Evolutionary conservation across 2,329 filamentous ascomycete species (phyloP).

Genomic region (Elsinoe ampelina): DNA sequence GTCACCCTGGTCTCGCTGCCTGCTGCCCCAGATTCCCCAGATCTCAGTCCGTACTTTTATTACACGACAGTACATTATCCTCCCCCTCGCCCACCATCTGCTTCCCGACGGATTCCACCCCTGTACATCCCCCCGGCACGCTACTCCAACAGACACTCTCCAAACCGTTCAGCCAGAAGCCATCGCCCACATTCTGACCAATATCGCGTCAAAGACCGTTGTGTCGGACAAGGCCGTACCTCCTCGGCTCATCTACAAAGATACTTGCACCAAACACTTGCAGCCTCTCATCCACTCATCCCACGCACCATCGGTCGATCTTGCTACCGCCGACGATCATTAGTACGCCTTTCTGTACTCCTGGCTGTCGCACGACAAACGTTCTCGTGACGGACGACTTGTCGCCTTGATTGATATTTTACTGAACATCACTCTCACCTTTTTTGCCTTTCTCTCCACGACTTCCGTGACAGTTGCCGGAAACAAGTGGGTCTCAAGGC

Average conservation of each 20-base stretch:
- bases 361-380: slow-evolving; percentile 5
- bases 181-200: slow-evolving; percentile 1
- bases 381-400: slow-evolving; percentile 7
- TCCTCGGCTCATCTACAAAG: slow-evolving; percentile 8
- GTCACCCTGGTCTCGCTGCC: background rate
- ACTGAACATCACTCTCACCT: background rate
- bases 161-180: background rate
- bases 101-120: background rate
- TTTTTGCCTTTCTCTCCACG: background rate
- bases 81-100: background rate
- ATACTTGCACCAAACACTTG: slow-evolving; percentile 2
- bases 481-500: slow-evolving; percentile 3
- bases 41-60: background rate
- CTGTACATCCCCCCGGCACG: background rate
- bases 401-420: slow-evolving; percentile 3
- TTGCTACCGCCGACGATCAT: slow-evolving; percentile 8
- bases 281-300: slow-evolving; percentile 8
- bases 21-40: slow-evolving; percentile 2
- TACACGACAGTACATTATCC: background rate
- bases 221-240: background rate
- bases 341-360: background rate
- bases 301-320: slow-evolving; percentile 13
- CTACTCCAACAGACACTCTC: background rate
- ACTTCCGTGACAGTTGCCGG: background rate
- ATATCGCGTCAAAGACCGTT: slow-evolving; percentile 10